Evolutionary conservation across 108 stramenopile genomes (phyloP), one percentile per base, ranked within the genome.

Genomic region (Asterionellopsis glacialis): DNA sequence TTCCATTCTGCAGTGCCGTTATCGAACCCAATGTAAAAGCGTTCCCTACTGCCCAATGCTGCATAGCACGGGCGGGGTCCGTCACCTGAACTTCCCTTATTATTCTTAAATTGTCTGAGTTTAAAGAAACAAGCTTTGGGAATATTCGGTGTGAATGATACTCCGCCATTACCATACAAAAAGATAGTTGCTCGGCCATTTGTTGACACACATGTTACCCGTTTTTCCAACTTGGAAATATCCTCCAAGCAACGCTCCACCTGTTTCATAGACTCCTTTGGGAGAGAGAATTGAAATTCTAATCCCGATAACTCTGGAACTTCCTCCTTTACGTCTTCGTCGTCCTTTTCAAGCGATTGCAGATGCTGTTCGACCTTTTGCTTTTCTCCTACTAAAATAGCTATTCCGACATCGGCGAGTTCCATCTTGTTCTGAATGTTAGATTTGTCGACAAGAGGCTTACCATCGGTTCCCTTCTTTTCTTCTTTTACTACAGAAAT

Each of bases 101-200:
- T 61, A 50, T 65, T 69, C 14, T 61, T 45, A 0, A 74, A 65
- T 49, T 71, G 64, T 19, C 72, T 73, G 12, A 91, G 51, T 48
- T 76, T 72, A 43, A 75, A 73, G 57, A 79, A 74, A 15, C 87
- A 58, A 11, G 65, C 51, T 57, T 80, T 80, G 15, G 90, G 84
- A 39, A 91, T 83, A 14, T 56, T 33, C 0, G 84, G 84, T 33
- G 84, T 79, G 58, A 83, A 85, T 16, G 81, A 78, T 41, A 87
- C 86, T 10, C 82, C 79, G 22, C 85, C 89, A 67, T 76, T 81
- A n/a, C 82, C 72, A 55, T 86, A 83, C 41, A 91, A 56, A 22
- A 91, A 81, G 13, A 91, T 68, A 39, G 80, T 82, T 18, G 82
- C 85, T 41, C 74, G 56, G 24, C 84, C 85, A 59, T 91, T 91